Base-by-base conservation (phyloP, 2,329 filamentous ascomycete species). In the Aspergillus udagawae region DNA sequence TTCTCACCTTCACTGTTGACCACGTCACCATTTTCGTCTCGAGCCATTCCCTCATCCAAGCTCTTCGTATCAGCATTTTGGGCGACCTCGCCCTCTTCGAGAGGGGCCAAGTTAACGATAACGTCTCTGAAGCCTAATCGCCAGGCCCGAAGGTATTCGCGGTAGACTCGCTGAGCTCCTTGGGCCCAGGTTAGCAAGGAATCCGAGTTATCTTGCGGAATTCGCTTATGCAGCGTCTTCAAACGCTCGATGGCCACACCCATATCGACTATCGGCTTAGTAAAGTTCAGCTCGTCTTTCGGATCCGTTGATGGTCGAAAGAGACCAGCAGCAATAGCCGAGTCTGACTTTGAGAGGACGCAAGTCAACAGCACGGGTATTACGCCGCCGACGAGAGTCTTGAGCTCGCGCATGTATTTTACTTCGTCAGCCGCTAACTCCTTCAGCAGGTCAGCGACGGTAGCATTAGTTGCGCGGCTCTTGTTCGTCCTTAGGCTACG, bases 111-210 rank as follows among this genome's bases (percentile, higher is more conserved):
- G 70, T 96, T 97, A 65, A 99, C 91, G 51, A 97, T 86, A 21
- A 99, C 86, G 70, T 96, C 92, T 67, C 96, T 90, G 73, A 97
- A 99, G 0, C 94, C 94, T 50, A 97, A 82, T 29, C 92, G 84
- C 94, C 94, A 99, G 7, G 89, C 87, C 68, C 86, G 86, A 32
- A 97, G 81, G 71, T 97, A 99, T 67, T 91, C 87, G 59, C 86
- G 82, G 71, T 99, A 99, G 9, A 93, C 83, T 55, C 87, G 86
- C 49, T 90, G 85, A 0, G 91, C 87, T 21, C 84, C 85, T 55
- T 91, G 85, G 1, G 92, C 89, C 94, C 94, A 99, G 44, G 81
- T 82, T 9, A 95, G 79, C 53, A 99, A 81, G 14, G 84, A 82
- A 56, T 89, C 83, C 1, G 89, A 78, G 62, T 94, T 86, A 23